Conservation (phyloP, 2,329 filamentous ascomycete genomes). For the Didymella lethalis region DNA sequence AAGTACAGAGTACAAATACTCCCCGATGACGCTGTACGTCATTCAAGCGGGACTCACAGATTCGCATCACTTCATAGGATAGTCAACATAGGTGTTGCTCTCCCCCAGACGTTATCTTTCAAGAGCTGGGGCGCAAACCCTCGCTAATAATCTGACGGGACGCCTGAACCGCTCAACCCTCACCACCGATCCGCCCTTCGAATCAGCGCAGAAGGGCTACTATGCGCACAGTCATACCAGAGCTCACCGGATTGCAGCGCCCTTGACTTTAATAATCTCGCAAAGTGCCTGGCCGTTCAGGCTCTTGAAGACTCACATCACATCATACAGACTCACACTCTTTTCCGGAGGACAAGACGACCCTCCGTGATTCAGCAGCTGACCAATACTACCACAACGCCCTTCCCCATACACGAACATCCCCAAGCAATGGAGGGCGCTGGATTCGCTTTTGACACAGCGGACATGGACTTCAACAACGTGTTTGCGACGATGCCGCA, state of each 20-base stretch:
- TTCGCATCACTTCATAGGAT: background rate
- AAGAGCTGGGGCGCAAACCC: background rate
- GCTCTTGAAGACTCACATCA: constrained; percentile 39
- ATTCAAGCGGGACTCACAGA: background rate
- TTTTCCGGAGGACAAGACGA: constrained; percentile 30
- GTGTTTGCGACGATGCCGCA: constrained; percentile 36
- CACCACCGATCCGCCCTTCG: constrained; percentile 15
- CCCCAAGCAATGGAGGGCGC: constrained; percentile 38
- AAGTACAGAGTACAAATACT: too few species aligned
- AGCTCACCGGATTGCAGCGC: constrained; percentile 17
- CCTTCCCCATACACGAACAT: constrained; percentile 23
- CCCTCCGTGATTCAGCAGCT: constrained; percentile 29
- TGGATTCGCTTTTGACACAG: constrained; percentile 43
- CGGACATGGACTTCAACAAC: constrained; percentile 43
- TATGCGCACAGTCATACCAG: constrained; percentile 12
- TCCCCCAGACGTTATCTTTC: constrained; percentile 3
- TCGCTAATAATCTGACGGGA: constrained; percentile 15
- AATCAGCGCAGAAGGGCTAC: constrained; percentile 19
- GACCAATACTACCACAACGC: constrained; percentile 29
- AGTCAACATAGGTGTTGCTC: background rate
- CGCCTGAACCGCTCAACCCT: constrained; percentile 17
- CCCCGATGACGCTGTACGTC: too few species aligned
- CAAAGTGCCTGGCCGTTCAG: constrained; percentile 34
- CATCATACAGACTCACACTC: constrained; percentile 41
- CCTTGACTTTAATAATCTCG: constrained; percentile 34